phyloP scores from a whole-genome alignment of 1,284 basidiomycete genomes.

The Meripilus lineatus region DNA sequence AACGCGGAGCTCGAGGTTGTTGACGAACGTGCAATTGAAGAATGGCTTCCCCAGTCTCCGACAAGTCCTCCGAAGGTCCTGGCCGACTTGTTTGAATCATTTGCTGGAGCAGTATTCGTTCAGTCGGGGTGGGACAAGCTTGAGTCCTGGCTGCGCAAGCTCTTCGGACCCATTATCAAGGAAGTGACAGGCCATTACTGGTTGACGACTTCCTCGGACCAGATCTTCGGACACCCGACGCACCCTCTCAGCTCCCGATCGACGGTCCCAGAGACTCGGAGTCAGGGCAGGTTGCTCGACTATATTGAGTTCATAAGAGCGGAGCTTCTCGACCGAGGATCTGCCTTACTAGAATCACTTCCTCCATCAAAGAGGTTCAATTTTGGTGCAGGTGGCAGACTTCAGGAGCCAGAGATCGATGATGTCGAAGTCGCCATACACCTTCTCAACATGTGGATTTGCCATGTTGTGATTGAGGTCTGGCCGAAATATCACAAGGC shows the following conservation, averaged over 20 bases:
- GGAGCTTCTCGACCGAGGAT: constrained; percentile 12
- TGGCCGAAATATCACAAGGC: constrained; percentile 23
- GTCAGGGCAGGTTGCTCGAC: constrained; percentile 11
- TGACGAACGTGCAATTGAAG: constrained; percentile 11
- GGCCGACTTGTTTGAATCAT: constrained; percentile 30
- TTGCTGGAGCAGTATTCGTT: constrained; percentile 26
- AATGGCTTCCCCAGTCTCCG: constrained; percentile 15
- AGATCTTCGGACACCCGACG: constrained; percentile 2
- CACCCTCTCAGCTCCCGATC: neutral
- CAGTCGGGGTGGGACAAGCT: constrained; percentile 23
- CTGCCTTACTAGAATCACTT: constrained; percentile 7
- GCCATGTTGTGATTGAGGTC: constrained; percentile 17
- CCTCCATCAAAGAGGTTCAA: constrained; percentile 12
- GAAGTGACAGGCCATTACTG: constrained; percentile 23
- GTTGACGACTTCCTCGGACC: constrained; percentile 3
- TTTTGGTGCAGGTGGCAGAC: constrained; percentile 9
- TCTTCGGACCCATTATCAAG: constrained; percentile 24
- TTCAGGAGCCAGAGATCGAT: constrained; percentile 17
- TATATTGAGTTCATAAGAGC: constrained; percentile 10
- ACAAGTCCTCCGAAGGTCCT: constrained; percentile 25
- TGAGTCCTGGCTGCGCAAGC: constrained; percentile 20
- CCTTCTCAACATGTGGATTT: constrained; percentile 28
- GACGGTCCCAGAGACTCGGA: neutral
- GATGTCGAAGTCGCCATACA: constrained; percentile 23
- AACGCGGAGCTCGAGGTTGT: constrained; percentile 19